phyloP scores from a whole-genome alignment of 2,329 filamentous ascomycete genomes.

The Trichoderma aggressivum region DNA sequence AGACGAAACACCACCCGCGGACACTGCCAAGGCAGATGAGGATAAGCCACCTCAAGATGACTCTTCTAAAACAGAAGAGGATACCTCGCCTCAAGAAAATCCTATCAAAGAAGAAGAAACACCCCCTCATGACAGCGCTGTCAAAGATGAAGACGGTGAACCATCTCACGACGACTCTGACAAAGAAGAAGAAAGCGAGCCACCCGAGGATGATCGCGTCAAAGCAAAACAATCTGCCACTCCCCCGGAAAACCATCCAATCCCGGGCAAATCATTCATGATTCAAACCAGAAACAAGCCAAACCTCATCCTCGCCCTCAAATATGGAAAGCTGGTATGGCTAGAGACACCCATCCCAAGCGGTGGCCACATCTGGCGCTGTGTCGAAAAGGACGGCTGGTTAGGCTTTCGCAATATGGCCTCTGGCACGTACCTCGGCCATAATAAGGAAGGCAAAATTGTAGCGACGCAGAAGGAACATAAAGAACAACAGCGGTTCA shows the following conservation, averaged over 20 bases:
- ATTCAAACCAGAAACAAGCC: background rate
- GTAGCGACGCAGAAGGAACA: background rate
- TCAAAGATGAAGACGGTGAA: too few relatives aligned
- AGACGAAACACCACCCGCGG: background rate
- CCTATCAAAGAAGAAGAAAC: too few relatives aligned
- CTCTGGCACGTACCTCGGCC: background rate
- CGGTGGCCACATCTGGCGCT: background rate
- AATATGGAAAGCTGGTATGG: too few relatives aligned
- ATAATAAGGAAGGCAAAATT: background rate
- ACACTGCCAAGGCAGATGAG: too few relatives aligned
- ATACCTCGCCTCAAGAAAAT: too few relatives aligned
- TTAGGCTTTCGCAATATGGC: background rate
- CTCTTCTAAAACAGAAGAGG: too few relatives aligned
- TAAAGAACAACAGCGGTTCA: background rate
- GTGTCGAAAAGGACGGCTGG: background rate
- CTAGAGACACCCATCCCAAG: background rate
- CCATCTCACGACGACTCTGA: background rate
- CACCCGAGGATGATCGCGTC: background rate
- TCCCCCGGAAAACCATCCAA: background rate
- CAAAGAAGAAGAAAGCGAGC: background rate
- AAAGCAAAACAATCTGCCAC: background rate
- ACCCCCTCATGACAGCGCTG: rapidly evolving
- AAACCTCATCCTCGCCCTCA: too few relatives aligned
- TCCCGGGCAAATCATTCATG: background rate
- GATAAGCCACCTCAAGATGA: too few relatives aligned